Base-by-base conservation (phyloP, 306 rosid genomes). In the Spatholobus suberectus region DNA sequence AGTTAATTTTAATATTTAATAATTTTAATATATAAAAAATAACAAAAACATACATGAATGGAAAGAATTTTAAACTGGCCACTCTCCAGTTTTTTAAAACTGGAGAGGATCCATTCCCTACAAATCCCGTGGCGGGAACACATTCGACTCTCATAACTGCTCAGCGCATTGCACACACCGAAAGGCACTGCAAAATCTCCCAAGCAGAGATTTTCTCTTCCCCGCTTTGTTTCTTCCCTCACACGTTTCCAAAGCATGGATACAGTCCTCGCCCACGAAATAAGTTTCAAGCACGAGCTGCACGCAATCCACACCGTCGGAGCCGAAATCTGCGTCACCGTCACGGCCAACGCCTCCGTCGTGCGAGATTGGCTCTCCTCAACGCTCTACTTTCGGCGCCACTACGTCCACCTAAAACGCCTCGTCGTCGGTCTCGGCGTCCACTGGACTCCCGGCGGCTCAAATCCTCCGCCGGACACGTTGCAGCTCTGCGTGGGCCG, bases 381-480 rank as follows among this genome's bases (percentile, higher is more conserved):
- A 41, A 62, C 21, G 4, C 67, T 68, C 35, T 5, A 15, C 81
- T 8, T 27, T 5, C 44, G 34, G 54, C 70, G 77, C 14, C 0
- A 9, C 8, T 1, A 21, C 5, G 0, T 3, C 55, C 23, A 15
- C 70, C 6, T 5, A 1, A 0, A 26, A 38, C 52, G 41, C 35
- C 89, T 89, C 24, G 70, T 88, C 21, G 85, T 85, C 20, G 92
- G 90, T 20, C 87, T 87, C 77, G 89, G 90, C 46, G 82, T 89
- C 32, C 90, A 89, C 43, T 89, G 90, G 90, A 83, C 75, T 15
- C 88, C 90, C 0, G 15, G 55, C 21, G 6, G 5, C 1, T 3
- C 0, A 0, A 17, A 18, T 9, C 14, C 70, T 40, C 86, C 88
- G 68, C 78, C 82, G 32, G 85, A 87, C 24, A 66, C 80, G 0